Evolutionary conservation across 139 green algal species (phyloP), one percentile per base, ranked within the genome.

Genomic region (Bryopsis sp.): DNA sequence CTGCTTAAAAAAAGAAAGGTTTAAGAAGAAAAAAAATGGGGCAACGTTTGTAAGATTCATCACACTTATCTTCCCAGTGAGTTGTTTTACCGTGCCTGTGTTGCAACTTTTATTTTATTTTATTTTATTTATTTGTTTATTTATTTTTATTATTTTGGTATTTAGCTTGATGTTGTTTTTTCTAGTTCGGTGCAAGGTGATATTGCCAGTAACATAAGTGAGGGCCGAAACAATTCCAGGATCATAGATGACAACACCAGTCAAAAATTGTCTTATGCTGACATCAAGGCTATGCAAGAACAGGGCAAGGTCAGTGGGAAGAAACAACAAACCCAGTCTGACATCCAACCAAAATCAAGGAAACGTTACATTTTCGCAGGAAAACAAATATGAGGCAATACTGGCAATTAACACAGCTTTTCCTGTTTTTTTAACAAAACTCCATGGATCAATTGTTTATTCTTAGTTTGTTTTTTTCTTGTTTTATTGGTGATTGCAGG

Each of bases 401-500:
- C 43, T 26, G 15, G 19, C 43, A 54, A 11, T 19, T 19, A 26
- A 19, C 43, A 26, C 43, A 54, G 19, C 43, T 26, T 54, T 54
- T 19, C 19, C 15, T 19, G 19, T 54, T 26, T 26, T 19, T 26
- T 19, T 54, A 11, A 11, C 43, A 26, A 19, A 11, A 11, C 19
- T 54, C 15, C 43, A 54, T 54, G 43, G 19, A 19, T 11, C 43
- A 26, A 26, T 54, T 54, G 11, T 54, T 11, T 19, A 54, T 54
- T 26, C 19, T 11, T 19, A 11, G 43, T 54, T 54, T 54, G 43
- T 54, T 19, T 54, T 26, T 54, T 26, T 19, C 43, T 54, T 54
- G 43, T 54, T 11, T 19, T 11, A 19, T 54, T 11, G 43, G 11
- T 11, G 15, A 54, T 19, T 54, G 28, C 76, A 85, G 61, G 39